phyloP scores from a whole-genome alignment of 1,284 basidiomycete species.

The Entoloma clypeatum region DNA sequence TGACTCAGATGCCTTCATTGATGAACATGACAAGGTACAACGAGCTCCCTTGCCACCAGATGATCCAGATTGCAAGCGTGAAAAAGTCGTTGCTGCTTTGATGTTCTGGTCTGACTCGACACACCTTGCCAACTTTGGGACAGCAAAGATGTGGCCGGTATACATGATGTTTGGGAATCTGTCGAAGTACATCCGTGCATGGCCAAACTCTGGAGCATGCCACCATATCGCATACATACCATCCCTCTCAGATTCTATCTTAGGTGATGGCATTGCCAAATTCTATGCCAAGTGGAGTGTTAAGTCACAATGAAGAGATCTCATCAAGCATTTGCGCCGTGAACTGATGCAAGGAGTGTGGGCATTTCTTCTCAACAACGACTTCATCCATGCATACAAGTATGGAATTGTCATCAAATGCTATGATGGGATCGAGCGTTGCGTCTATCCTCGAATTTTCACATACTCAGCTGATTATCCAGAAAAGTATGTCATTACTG shows the following conservation, averaged over 20 bases:
- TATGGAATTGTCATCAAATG: constrained; percentile 24
- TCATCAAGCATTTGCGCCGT: constrained; percentile 22
- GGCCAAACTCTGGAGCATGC: constrained; percentile 19
- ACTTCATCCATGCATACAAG: constrained; percentile 18
- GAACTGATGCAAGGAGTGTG: constrained; percentile 26
- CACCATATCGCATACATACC: constrained; percentile 32
- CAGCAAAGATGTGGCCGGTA: constrained; percentile 23
- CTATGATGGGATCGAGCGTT: constrained; percentile 22
- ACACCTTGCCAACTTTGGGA: constrained; percentile 25
- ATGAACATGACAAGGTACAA: constrained; percentile 25
- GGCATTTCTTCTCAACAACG: constrained; percentile 17
- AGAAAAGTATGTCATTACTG: constrained; percentile 16
- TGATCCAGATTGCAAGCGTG: constrained; percentile 21
- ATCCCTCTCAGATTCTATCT: too few species aligned
- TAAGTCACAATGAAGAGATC: constrained; percentile 8
- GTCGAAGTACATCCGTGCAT: constrained; percentile 21
- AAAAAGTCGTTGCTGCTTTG: constrained; percentile 20
- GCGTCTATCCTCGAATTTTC: constrained; percentile 26
- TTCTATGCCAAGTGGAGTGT: constrained; percentile 24
- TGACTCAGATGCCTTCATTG: constrained; percentile 28
- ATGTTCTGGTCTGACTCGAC: constrained; percentile 25
- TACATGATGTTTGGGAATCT: constrained; percentile 24
- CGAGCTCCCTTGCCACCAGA: constrained; percentile 9
- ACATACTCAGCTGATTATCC: constrained; percentile 35
- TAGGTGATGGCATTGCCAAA: too few species aligned